Evolutionary conservation across 176 grass and related monocot species (phyloP).

Genomic region (Olyra latifolia): DNA sequence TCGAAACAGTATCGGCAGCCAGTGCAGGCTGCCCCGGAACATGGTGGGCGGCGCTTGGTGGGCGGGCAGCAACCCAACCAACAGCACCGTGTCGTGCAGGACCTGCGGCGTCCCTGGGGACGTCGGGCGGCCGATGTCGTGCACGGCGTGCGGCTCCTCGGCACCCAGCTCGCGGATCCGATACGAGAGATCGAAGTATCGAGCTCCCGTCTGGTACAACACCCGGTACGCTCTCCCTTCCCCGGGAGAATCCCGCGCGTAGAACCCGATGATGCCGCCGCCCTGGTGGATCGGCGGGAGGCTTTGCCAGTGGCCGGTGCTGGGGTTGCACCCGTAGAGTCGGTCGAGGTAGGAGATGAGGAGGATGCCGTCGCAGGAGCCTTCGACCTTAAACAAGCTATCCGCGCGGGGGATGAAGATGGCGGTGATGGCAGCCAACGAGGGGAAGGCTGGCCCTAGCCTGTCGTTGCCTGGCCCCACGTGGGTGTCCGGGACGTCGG

Average conservation of each 20-base stretch:
- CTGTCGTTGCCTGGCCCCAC: too few species aligned
- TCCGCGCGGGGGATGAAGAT: too few species aligned
- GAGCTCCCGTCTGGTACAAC: too few species aligned
- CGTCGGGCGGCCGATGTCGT: neutral
- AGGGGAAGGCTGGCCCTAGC: too few species aligned
- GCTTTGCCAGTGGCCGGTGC: neutral
- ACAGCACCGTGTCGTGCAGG: neutral
- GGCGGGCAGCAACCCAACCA: neutral
- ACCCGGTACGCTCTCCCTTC: too few species aligned
- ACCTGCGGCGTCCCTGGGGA: neutral
- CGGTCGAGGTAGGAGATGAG: neutral
- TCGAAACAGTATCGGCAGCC: neutral
- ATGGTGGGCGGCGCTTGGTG: neutral
- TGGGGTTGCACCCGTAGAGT: neutral
- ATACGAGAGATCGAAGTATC: neutral
- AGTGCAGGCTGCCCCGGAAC: neutral
- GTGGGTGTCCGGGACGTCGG: neutral
- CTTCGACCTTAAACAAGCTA: neutral
- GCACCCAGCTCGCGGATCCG: neutral
- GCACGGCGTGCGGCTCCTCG: neutral
- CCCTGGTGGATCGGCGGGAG: too few species aligned
- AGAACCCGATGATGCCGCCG: too few species aligned
- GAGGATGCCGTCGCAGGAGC: constrained; percentile 7
- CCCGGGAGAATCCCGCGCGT: too few species aligned
- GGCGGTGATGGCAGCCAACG: too few species aligned